Evolutionary conservation across 2,329 filamentous ascomycete species (phyloP).

Genomic region (Colletotrichum chrysophilum): DNA sequence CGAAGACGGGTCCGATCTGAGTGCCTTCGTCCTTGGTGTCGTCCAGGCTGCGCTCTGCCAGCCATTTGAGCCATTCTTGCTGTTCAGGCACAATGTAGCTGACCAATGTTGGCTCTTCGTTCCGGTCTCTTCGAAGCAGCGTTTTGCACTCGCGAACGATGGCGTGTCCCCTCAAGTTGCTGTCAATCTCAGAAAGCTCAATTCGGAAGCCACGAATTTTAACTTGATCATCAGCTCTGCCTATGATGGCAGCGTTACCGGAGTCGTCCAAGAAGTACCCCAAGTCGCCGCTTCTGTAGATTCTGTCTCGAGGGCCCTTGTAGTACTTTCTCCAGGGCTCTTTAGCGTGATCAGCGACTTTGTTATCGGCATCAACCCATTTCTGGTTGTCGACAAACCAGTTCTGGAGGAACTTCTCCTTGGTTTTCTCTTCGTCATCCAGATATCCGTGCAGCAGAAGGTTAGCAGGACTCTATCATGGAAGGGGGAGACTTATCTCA

Average conservation of each 20-base stretch:
- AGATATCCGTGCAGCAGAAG: slow-evolving; percentile 72
- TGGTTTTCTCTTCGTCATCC: slow-evolving; percentile 60
- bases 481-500: neutral
- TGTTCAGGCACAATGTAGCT: slow-evolving; percentile 76
- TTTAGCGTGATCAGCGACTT: slow-evolving; percentile 35
- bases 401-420: slow-evolving; percentile 57
- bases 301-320: slow-evolving; percentile 80
- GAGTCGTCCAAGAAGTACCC: slow-evolving; percentile 64
- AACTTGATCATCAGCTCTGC: slow-evolving; percentile 86
- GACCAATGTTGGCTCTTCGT: slow-evolving; percentile 85
- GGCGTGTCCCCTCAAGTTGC: neutral
- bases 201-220: slow-evolving; percentile 97
- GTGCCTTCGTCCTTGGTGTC: slow-evolving; percentile 51
- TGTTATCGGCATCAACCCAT: slow-evolving; percentile 71
- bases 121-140: slow-evolving; percentile 79
- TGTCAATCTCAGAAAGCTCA: slow-evolving; percentile 60
- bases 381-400: slow-evolving; percentile 82
- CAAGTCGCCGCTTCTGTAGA: slow-evolving; percentile 72
- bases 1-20: slow-evolving; percentile 46
- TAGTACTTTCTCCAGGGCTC: slow-evolving; percentile 83
- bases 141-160: slow-evolving; percentile 48
- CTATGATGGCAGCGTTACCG: slow-evolving; percentile 77
- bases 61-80: slow-evolving; percentile 4
- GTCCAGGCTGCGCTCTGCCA: neutral
- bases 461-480: neutral